Evolutionary conservation across 2,329 filamentous ascomycete species (phyloP).

Genomic region (Myriangium duriaei): DNA sequence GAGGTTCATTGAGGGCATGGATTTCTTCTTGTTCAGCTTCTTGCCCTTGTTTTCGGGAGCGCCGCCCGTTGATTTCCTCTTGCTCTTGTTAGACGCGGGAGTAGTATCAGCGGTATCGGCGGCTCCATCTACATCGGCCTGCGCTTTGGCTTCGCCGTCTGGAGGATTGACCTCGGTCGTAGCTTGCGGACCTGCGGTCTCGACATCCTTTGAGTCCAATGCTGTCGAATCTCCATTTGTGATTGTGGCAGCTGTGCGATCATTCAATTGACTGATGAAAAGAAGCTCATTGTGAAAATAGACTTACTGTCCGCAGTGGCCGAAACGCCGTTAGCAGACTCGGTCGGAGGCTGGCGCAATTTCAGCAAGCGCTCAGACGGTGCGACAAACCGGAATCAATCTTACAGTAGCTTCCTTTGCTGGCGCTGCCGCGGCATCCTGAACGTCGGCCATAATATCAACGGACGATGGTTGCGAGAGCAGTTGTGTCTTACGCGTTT

Average conservation of each 20-base stretch:
- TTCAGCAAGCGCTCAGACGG: background rate
- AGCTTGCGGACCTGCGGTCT: constrained; percentile 11
- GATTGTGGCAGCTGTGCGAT: background rate
- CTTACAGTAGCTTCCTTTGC: constrained; percentile 7
- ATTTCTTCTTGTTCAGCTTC: constrained; percentile 78
- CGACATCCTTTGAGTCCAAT: constrained; percentile 7
- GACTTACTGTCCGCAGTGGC: constrained; percentile 4
- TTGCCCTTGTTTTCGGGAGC: constrained; percentile 58
- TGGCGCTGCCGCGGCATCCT: constrained; percentile 2
- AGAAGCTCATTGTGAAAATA: background rate
- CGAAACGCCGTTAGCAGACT: background rate
- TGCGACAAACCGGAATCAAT: background rate
- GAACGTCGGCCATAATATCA: constrained; percentile 6
- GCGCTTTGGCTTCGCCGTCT: constrained; percentile 12
- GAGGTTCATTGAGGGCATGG: constrained; percentile 51
- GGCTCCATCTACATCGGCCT: constrained; percentile 9
- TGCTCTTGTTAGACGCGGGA: constrained; percentile 21
- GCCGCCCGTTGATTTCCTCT: constrained; percentile 49
- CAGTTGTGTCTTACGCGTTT: too few species aligned
- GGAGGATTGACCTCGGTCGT: constrained; percentile 14
- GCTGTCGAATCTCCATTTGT: constrained; percentile 7
- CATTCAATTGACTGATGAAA: background rate
- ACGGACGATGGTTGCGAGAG: too few species aligned
- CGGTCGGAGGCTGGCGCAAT: constrained; percentile 5
- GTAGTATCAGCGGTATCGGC: constrained; percentile 13